phyloP scores from a whole-genome alignment of 331 rosid genomes.

The Cydonia oblonga region DNA sequence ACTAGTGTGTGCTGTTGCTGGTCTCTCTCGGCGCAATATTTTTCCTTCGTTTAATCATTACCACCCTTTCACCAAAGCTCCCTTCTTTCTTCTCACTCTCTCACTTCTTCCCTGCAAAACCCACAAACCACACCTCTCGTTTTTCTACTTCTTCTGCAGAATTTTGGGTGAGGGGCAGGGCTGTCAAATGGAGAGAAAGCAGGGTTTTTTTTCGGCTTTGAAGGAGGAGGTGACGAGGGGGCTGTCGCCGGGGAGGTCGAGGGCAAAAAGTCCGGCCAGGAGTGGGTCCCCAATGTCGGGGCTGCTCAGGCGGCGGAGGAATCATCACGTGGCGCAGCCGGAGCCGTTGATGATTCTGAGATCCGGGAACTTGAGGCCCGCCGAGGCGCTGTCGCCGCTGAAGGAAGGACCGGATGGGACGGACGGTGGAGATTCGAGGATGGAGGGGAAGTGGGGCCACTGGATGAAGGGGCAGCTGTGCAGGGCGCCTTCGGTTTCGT shows the following conservation, averaged over 20 bases:
- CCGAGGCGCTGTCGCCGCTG: conserved; percentile 82
- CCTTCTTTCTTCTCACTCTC: conserved; percentile 10
- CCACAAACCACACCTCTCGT: background rate
- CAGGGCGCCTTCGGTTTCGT: conserved; percentile 63
- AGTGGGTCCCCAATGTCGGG: conserved; percentile 60
- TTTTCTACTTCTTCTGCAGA: background rate
- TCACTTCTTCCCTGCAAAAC: background rate
- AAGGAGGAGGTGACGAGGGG: conserved; percentile 85
- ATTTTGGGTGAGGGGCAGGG: conserved; percentile 1
- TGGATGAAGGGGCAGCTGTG: conserved; percentile 91
- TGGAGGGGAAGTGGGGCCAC: conserved; percentile 76
- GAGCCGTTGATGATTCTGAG: conserved; percentile 50
- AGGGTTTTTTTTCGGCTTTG: conserved; percentile 79
- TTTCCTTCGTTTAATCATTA: conserved; percentile 13
- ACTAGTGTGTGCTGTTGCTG: background rate
- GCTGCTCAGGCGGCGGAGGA: conserved; percentile 54
- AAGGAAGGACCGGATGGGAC: conserved; percentile 67
- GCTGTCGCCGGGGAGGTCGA: conserved; percentile 69
- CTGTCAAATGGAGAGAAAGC: conserved; percentile 73
- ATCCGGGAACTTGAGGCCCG: conserved; percentile 79
- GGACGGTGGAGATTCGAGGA: conserved; percentile 44
- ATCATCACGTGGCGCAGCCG: conserved; percentile 45
- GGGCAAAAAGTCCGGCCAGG: conserved; percentile 64
- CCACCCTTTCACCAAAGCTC: background rate
- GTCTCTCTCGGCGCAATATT: conserved; percentile 32